A percentile compares a stretch with the other conserved stretches of the same genome.
These are phyloP conservation scores for Phytophthora pistaciae DNA, from an alignment of 352 stramenopile species.

Conservation along the genomic window DNA sequence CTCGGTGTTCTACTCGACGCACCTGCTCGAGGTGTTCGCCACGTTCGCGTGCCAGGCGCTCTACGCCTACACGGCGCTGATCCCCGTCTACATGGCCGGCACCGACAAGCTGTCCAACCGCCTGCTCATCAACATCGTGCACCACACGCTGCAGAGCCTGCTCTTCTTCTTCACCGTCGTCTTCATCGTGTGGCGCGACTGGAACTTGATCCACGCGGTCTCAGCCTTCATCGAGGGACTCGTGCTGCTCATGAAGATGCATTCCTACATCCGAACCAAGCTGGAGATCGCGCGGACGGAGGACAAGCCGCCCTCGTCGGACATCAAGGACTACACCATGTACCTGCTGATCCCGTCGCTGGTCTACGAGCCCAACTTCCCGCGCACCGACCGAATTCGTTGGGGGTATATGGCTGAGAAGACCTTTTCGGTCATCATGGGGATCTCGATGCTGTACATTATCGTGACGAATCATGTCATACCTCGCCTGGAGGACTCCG, in stretches of 20 bases:
- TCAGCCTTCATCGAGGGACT: conserved; percentile 82
- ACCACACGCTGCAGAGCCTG: conserved; percentile 77
- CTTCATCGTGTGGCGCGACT: conserved; percentile 79
- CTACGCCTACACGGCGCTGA: conserved; percentile 79
- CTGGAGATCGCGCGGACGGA: conserved; percentile 61
- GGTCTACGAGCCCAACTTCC: conserved; percentile 96
- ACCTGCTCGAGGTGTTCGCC: conserved; percentile 74
- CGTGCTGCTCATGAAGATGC: conserved; percentile 87
- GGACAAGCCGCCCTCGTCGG: conserved; percentile 32
- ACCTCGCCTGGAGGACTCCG: conserved; percentile 82
- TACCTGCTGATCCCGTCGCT: conserved; percentile 90
- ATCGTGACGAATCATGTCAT: conserved; percentile 92
- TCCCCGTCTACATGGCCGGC: conserved; percentile 75
- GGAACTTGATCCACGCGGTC: conserved; percentile 76
- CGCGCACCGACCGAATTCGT: conserved; percentile 83
- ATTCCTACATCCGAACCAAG: conserved; percentile 84
- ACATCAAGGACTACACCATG: conserved; percentile 70
- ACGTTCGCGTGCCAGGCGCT: conserved; percentile 72
- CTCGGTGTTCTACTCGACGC: conserved; percentile 78
- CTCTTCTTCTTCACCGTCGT: conserved; percentile 75
- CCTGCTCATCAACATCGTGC: conserved; percentile 71
- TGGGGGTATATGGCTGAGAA: conserved; percentile 89
- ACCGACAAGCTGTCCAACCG: conserved; percentile 46
- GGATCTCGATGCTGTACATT: conserved; percentile 89
- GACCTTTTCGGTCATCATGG: conserved; percentile 78